Base-by-base conservation (phyloP, 2,329 filamentous ascomycete species). In the Lecanoromycetidae sp. region DNA sequence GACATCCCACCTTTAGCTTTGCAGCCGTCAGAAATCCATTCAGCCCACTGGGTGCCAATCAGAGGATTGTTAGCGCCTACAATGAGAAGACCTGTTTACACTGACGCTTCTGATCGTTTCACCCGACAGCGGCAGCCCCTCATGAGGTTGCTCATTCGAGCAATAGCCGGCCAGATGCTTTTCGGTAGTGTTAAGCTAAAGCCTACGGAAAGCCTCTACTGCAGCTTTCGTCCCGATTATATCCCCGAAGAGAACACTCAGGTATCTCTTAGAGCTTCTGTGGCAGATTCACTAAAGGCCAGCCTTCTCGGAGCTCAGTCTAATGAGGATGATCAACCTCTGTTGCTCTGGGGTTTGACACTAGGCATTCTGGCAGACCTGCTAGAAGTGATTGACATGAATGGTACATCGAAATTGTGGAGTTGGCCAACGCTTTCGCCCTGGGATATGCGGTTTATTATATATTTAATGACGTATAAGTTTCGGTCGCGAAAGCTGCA, bases 261-360 rank as follows among this genome's bases (percentile, higher is more conserved):
- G 50, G 43, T 47, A 53, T 19, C n/a, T 40, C 50, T 44, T 22
- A 52, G 19, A 2, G 19, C 20, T 43, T 15, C 50, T 46, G n/a
- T 56, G 13, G 13, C 5, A 20, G 12, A 15, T n/a, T 15, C 60
- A 13, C 43, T 58, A 6, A 39, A 61, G 37, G 29, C 49, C 12
- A 51, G 51, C 15, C 54, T 57, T 46, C 51, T 55, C 22, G 46
- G 51, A 25, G 52, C 49, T 7, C 52, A 35, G 41, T 52, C 2
- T 48, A 54, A 22, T 17, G 17, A 33, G 38, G 56, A 55, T 41
- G 63, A 57, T 57, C 63, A 52, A 45, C 75, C 77, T 2, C 64
- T 84, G 1, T 61, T 82, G 9, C 72, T 84, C 1, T 84, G 80
- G 80, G 80, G 80, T 0, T 60, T 84, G 27, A 83, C 80, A 0